These are phyloP conservation scores for Talaromyces trachyspermus DNA, from an alignment of 495 filamentous ascomycete species.

Conservation along the genomic window DNA sequence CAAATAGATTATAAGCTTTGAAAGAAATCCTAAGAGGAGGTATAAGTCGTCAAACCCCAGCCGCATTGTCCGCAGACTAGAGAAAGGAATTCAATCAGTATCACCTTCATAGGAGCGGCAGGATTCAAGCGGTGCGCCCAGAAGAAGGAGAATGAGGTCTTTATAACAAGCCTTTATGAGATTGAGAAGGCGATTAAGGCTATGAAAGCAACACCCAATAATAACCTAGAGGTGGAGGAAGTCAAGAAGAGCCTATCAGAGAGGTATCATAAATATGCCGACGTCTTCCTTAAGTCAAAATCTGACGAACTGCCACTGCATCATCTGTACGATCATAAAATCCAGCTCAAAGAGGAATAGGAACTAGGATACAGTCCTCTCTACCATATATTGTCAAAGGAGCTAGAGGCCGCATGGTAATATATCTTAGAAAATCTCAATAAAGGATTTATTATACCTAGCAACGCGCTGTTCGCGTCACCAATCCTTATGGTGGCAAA, in stretches of 20 bases:
- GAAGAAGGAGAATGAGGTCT: neutral
- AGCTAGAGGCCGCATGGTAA: slow-evolving; percentile 13
- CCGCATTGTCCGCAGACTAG: too few relatives aligned
- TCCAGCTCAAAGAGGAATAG: slow-evolving; percentile 6
- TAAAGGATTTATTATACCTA: slow-evolving; percentile 17
- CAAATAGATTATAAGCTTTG: too few relatives aligned
- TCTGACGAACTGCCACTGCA: slow-evolving; percentile 6
- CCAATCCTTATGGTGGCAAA: slow-evolving; percentile 33
- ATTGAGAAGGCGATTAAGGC: neutral
- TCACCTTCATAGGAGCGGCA: neutral
- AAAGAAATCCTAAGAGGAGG: too few relatives aligned
- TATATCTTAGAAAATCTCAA: slow-evolving; percentile 15
- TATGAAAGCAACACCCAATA: neutral
- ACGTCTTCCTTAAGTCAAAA: slow-evolving; percentile 1
- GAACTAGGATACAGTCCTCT: slow-evolving; percentile 10
- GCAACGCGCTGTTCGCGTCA: slow-evolving; percentile 12
- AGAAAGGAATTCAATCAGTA: neutral
- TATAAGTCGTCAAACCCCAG: too few relatives aligned
- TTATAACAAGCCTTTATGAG: slow-evolving; percentile 2
- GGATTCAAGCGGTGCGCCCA: neutral
- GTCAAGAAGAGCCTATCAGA: neutral
- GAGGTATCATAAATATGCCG: slow-evolving; percentile 3
- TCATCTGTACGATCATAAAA: slow-evolving; percentile 7
- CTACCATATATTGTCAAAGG: slow-evolving; percentile 19
- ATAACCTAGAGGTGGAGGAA: neutral